phyloP scores from a whole-genome alignment of 1,284 basidiomycete genomes.

The Trichosporon ovoides region DNA sequence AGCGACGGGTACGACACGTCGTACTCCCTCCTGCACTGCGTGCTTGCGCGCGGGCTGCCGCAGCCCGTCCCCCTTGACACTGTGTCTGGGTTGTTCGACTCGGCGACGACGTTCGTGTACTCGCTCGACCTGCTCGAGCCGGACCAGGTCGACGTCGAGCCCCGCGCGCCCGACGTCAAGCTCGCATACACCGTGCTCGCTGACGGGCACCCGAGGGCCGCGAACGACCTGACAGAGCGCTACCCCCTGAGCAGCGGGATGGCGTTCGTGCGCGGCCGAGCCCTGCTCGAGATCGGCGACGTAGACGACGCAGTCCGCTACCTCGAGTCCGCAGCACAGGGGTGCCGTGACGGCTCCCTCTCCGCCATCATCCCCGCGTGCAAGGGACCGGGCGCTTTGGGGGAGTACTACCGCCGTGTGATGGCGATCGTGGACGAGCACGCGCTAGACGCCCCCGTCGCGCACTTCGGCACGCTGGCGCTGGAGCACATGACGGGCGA shows the following conservation, averaged over 20 bases:
- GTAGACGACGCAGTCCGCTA: constrained; percentile 65
- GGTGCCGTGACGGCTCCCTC: constrained; percentile 54
- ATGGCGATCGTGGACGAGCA: constrained; percentile 65
- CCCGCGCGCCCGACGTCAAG: constrained; percentile 54
- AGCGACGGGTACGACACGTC: constrained; percentile 47
- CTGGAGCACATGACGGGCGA: constrained; percentile 54
- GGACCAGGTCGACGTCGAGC: constrained; percentile 27
- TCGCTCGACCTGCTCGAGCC: constrained; percentile 15
- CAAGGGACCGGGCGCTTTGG: constrained; percentile 58
- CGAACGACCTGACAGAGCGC: constrained; percentile 63
- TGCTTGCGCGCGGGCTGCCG: constrained; percentile 52
- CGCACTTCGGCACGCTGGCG: constrained; percentile 68
- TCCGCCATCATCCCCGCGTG: constrained; percentile 59
- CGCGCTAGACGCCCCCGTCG: constrained; percentile 59
- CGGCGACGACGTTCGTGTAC: constrained; percentile 19
- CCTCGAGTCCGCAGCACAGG: constrained; percentile 68
- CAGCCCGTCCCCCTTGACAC: constrained; percentile 54
- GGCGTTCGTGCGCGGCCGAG: constrained; percentile 64
- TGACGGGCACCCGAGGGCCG: constrained; percentile 61
- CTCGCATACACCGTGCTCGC: constrained; percentile 65
- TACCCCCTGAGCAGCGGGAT: constrained; percentile 70
- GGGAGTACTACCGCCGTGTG: constrained; percentile 70
- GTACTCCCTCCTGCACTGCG: constrained; percentile 64
- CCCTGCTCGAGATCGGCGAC: constrained; percentile 64
- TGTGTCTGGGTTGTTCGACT: constrained; percentile 26